phyloP scores from a whole-genome alignment of 345 rosid species.

The Draba incana region DNA sequence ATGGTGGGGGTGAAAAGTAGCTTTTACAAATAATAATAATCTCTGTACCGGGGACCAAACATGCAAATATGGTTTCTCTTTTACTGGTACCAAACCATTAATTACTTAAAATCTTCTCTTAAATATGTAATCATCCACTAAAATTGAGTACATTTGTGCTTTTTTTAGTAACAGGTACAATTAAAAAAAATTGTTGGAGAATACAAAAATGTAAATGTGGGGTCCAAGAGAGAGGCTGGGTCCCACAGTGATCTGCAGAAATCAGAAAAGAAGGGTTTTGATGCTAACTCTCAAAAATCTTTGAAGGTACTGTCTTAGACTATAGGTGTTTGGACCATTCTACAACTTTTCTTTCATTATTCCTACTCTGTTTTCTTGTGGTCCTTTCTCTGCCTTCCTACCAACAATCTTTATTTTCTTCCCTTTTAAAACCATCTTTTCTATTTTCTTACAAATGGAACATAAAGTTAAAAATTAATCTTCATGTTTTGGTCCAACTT shows the following conservation, averaged over 20 bases:
- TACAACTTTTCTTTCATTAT: constrained; percentile 7
- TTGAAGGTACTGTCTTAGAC: constrained; percentile 30
- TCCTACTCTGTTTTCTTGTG: constrained; percentile 20
- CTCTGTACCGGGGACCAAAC: constrained; percentile 26
- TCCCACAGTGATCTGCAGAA: constrained; percentile 26
- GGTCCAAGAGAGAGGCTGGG: background rate
- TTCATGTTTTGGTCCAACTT: constrained; percentile 10
- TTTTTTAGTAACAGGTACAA: too few relatives aligned
- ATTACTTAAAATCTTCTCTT: background rate
- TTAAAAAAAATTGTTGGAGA: too few relatives aligned
- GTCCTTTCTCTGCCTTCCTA: constrained; percentile 21
- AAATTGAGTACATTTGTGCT: background rate
- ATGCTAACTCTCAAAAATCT: constrained; percentile 33
- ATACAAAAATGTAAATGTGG: too few relatives aligned
- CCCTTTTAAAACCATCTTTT: background rate
- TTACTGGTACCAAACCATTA: constrained; percentile 13
- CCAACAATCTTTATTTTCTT: constrained; percentile 27
- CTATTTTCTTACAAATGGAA: background rate
- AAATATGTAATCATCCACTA: background rate
- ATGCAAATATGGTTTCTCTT: constrained; percentile 29
- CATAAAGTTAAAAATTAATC: background rate
- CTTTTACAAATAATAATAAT: constrained; percentile 29
- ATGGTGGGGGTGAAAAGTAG: constrained; percentile 31
- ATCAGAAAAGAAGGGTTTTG: constrained; percentile 29
- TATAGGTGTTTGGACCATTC: constrained; percentile 36